Evolutionary conservation across 2,329 filamentous ascomycete species (phyloP).

Genomic region (Colletotrichum sublineola): DNA sequence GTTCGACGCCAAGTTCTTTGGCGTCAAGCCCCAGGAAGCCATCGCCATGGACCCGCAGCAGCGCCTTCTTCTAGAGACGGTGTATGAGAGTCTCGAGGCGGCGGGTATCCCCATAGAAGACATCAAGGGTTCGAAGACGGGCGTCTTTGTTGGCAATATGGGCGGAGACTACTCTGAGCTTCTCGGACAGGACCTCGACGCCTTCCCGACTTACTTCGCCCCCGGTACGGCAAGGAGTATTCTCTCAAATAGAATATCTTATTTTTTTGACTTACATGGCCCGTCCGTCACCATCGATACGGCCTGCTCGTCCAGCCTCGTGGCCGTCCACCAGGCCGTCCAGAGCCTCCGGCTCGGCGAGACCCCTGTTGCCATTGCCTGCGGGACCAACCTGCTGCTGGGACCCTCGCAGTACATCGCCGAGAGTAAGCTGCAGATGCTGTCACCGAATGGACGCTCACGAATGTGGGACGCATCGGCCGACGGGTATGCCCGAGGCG

Average conservation of each 20-base stretch:
- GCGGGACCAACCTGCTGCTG: conserved; percentile 46
- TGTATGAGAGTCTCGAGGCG: conserved; percentile 51
- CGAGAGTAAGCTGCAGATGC: conserved; percentile 38
- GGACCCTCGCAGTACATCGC: conserved; percentile 25
- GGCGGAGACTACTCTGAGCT: too few relatives aligned
- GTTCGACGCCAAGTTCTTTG: conserved; percentile 50
- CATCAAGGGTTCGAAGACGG: not conserved
- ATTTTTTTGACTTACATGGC: conserved; percentile 56
- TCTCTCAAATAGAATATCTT: conserved; percentile 56
- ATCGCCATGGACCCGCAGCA: conserved; percentile 52
- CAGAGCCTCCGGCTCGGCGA: conserved; percentile 52
- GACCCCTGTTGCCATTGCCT: conserved; percentile 46
- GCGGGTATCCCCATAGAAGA: conserved; percentile 37
- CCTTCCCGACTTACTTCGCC: too few relatives aligned
- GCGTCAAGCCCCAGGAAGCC: conserved; percentile 47
- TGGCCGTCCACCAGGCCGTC: conserved; percentile 57
- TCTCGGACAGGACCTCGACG: too few relatives aligned
- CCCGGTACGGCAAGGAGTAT: conserved; percentile 50
- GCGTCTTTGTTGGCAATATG: not conserved
- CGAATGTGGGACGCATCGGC: conserved; percentile 61
- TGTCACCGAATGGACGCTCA: conserved; percentile 35
- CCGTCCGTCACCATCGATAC: conserved; percentile 59
- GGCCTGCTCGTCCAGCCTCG: conserved; percentile 59
- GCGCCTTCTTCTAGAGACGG: conserved; percentile 49
- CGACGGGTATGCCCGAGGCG: conserved; percentile 66